Evolutionary conservation across 441 rosid species (phyloP).

Genomic region (Adansonia madagascariensis): DNA sequence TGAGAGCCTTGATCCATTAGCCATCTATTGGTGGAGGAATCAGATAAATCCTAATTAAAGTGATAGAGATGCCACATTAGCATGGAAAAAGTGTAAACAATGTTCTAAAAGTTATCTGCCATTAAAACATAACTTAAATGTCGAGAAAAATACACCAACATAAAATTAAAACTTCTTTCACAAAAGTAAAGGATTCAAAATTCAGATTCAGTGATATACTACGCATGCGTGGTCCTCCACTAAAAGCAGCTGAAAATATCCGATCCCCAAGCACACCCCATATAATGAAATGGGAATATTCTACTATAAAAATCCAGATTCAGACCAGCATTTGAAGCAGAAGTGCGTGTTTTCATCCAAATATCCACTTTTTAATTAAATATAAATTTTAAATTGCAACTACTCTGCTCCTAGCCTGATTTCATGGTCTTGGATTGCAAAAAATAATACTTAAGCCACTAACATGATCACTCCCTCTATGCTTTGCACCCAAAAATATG

Average conservation of each 20-base stretch:
- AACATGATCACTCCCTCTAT: constrained; percentile 7
- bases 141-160: background rate
- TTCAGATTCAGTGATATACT: background rate
- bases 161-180: background rate
- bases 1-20: constrained; percentile 43
- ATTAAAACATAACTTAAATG: background rate
- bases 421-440: background rate
- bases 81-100: background rate
- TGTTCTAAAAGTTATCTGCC: background rate
- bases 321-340: background rate
- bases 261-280: background rate
- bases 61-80: constrained; percentile 11
- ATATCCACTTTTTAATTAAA: background rate
- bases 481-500: background rate
- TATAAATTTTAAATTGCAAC: background rate
- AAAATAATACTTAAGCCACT: background rate
- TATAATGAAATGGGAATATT: constrained; percentile 3
- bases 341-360: background rate
- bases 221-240: background rate
- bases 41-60: constrained; percentile 50
- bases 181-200: background rate
- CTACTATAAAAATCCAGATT: background rate
- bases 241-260: constrained; percentile 4
- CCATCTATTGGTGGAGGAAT: constrained; percentile 38
- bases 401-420: background rate